Evolutionary conservation across 768 basidiomycete genomes (phyloP), one percentile per base, ranked within the genome.

Genomic region (Mycena capillaripes): DNA sequence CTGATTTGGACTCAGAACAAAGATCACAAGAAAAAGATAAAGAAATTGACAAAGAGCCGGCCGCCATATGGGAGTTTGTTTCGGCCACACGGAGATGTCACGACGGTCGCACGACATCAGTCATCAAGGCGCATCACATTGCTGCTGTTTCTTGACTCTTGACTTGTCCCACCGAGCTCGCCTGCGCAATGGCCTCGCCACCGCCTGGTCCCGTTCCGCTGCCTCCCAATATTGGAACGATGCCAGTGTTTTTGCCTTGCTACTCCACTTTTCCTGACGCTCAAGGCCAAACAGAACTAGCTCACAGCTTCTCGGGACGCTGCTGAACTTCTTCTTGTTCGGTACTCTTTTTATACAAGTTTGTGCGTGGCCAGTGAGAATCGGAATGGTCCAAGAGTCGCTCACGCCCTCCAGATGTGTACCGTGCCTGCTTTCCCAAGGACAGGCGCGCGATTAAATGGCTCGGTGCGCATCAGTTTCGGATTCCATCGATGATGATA

Each of bases 341-440:
- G 81, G 81, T 29, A 75, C 75, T 21, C 76, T 82, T 21, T 57
- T 60, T 29, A 73, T 80, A 27, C 81, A 81, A 76, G 70, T 75
- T 61, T 81, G 81, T 81, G 50, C 42, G 71, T 68, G 3, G 59
- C 4, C 9, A 8, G 10, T 3, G 6, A 12, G 3, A 12, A 1
- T 21, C 38, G 9, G 25, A 16, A 3, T 30, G 19, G 10, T 44
- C 23, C 52, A 9, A 10, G 3, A 38, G 19, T n/a, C 40, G 21
- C 30, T n/a, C 62, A 23, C 14, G 23, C 10, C 30, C 17, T 44
- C 27, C 17, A 44, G 78, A 74, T 66, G 72, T 77, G 23, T 78
- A 79, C 71, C 53, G 66, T 25, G 23, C 64, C 12, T 76, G 74
- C 17, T 79, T 78, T 60, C 78, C 78, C 8, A 70, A 69, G 27